Base-by-base conservation (phyloP, 2,329 filamentous ascomycete genomes). In the Orbilia ellipsospora region DNA sequence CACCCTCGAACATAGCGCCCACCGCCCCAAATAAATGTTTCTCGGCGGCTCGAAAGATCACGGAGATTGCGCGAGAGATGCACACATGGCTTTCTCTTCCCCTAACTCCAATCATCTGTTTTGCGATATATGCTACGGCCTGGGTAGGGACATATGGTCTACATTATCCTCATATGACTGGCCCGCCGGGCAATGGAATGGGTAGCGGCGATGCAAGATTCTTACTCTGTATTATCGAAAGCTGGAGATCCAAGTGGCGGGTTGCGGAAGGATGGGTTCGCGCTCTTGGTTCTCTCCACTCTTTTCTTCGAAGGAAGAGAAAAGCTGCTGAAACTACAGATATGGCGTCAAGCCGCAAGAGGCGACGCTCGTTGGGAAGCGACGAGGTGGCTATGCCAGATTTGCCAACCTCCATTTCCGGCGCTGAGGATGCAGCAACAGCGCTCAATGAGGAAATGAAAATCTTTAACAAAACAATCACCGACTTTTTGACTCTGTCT, bases 161-260 rank as follows among this genome's bases (percentile, higher is more conserved):
- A 52, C 87, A 89, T 79, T 92, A 92, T 68, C 88, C 89, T 0
- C 86, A 87, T 69, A 91, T 92, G 88, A 90, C 59, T n/a, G 56
- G 69, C 26, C 62, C 69, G 56, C 63, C 75, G 1, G 75, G 76
- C 40, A 77, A 78, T 52, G 78, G 74, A 42, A 78, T 77, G 55
- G 78, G 77, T 28, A 79, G 77, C 55, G 74, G 78, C 20, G 76
- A 80, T 18, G 78, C 69, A 23, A 73, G 77, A n/a, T 55, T 70
- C 23, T 48, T 77, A 20, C 67, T 77, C 10, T 72, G 52, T 23
- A 75, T 77, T 8, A 76, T 80, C 23, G 77, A 74, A 13, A 72
- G 68, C 12, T 78, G 79, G 72, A 78, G 77, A 31, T 68, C 78
- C 13, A 77, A 74, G 55, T 80, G 79, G 79, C 69, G 70, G 26